Evolutionary conservation across 2,329 filamentous ascomycete genomes (phyloP).

Genomic region (Sphaerulina vaccinii): DNA sequence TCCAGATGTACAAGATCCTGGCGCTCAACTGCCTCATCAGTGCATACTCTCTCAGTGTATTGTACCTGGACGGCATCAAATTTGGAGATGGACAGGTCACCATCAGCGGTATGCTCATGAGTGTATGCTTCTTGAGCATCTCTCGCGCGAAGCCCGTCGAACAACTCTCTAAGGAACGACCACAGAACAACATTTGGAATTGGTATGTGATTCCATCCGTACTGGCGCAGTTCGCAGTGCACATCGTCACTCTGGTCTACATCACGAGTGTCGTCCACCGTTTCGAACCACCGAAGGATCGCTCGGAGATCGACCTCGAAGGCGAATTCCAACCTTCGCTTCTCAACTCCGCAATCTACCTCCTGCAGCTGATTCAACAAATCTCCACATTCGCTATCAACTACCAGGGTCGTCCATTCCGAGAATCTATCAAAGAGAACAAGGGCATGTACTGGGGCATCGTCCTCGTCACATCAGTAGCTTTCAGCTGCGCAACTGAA

Average conservation of each 20-base stretch:
- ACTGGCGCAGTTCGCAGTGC: constrained; percentile 92
- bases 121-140: constrained; percentile 97
- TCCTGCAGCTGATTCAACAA: constrained; percentile 96
- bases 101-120: constrained; percentile 99
- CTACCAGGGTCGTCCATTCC: constrained; percentile 97
- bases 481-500: constrained; percentile 92
- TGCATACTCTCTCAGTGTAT: constrained; percentile 91
- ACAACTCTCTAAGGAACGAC: constrained; percentile 90
- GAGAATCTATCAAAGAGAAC: constrained; percentile 92
- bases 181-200: constrained; percentile 99
- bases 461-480: constrained; percentile 81
- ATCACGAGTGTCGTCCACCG: constrained; percentile 84
- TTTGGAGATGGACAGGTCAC: constrained; percentile 98
- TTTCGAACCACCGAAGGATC: constrained; percentile 66
- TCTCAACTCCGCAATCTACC: constrained; percentile 94
- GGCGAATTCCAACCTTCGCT: constrained; percentile 91
- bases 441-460: constrained; percentile 98
- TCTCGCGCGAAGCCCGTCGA: constrained; percentile 97
- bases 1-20: constrained; percentile 99
- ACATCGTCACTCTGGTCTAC: constrained; percentile 92
- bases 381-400: constrained; percentile 99
- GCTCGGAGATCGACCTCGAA: constrained; percentile 75
- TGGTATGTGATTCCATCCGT: constrained; percentile 98
- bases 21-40: constrained; percentile 97
- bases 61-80: constrained; percentile 98